Conservation (phyloP, 345 rosid species). For the Pugionium dolabratum region DNA sequence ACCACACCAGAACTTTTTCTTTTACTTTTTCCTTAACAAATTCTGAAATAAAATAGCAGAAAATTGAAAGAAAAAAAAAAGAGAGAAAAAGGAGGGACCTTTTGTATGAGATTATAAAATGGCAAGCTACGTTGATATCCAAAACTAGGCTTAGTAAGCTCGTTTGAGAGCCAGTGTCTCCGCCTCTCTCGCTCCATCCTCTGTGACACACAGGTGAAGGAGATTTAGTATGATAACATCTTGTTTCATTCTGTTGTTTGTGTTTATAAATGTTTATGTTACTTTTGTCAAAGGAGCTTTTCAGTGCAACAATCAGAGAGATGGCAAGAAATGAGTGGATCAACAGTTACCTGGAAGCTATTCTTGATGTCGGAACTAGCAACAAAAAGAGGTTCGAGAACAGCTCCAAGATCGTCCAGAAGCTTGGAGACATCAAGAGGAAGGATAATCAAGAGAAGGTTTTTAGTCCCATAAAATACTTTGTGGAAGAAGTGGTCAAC, state of each 20-base stretch:
- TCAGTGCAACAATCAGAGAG: constrained; percentile 29
- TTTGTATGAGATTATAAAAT: constrained; percentile 38
- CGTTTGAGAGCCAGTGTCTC: constrained; percentile 9
- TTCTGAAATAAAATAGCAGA: constrained; percentile 22
- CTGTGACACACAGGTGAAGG: constrained; percentile 23
- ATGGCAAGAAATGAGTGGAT: constrained; percentile 95
- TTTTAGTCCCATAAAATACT: constrained; percentile 78
- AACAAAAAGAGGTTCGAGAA: constrained; percentile 50
- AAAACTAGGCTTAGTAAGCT: constrained; percentile 33
- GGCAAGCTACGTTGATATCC: constrained; percentile 34
- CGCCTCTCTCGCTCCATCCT: constrained; percentile 16
- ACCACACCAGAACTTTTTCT: constrained; percentile 35
- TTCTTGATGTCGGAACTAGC: constrained; percentile 70
- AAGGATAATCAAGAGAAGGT: constrained; percentile 49
- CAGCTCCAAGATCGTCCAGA: constrained; percentile 48
- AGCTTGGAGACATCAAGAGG: constrained; percentile 46
- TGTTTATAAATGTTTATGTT: constrained; percentile 23
- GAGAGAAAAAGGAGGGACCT: constrained; percentile 38
- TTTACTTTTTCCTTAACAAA: constrained; percentile 13
- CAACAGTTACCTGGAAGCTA: constrained; percentile 86
- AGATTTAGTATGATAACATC: constrained; percentile 21
- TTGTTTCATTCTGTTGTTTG: constrained; percentile 8
- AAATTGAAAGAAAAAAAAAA: not conserved
- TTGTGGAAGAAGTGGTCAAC: constrained; percentile 83
- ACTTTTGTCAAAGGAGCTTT: not conserved